Evolutionary conservation across 1,284 basidiomycete genomes (phyloP), one percentile per base, ranked within the genome.

Genomic region (Anthracocystis walkeri): DNA sequence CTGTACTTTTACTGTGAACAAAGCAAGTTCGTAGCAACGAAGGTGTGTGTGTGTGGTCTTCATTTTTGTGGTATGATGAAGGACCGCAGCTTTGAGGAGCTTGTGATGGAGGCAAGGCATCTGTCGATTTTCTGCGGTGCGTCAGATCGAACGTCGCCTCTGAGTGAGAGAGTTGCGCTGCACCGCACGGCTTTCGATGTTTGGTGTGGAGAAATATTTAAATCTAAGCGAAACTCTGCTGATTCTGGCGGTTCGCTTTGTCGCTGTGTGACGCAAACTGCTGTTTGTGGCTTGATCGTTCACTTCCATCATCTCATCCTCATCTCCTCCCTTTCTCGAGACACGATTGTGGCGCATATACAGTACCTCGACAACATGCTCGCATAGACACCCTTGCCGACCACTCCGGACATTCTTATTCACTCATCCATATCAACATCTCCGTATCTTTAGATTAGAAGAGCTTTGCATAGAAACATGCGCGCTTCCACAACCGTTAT

Each of bases 401-500:
- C 4, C 14, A 38, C 14, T 4, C 16, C 35, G 35, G 21, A 25
- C 4, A 21, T 16, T 10, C 2, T 21, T 8, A 27, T 23, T 33
- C 11, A 6, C n/a, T 51, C 21, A n/a, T 38, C 14, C 2, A 52
- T 27, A 31, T 20, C 27, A 11, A 3, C 48, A 5, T 10, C 29
- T 12, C 16, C 27, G 1, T 16, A 29, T 12, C 44, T 21, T 14
- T 42, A n/a, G 7, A n/a, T 27, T 23, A 46, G 25, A 46, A 25
- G n/a, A 16, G 48, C n/a, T 31, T 11, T 7, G 27, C n/a, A 49
- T 49, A 49, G 18, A 49, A 31, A 7, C 42, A 46, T 56, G 54
- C 54, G 54, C 20, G 12, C 42, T 11, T 18, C 52, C 27, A 16
- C 58, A 52, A 55, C 42, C 20, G 33, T 56, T 14, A 41, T 55